Conservation (phyloP, 2,329 filamentous ascomycete species). For the Exophiala sp. region DNA sequence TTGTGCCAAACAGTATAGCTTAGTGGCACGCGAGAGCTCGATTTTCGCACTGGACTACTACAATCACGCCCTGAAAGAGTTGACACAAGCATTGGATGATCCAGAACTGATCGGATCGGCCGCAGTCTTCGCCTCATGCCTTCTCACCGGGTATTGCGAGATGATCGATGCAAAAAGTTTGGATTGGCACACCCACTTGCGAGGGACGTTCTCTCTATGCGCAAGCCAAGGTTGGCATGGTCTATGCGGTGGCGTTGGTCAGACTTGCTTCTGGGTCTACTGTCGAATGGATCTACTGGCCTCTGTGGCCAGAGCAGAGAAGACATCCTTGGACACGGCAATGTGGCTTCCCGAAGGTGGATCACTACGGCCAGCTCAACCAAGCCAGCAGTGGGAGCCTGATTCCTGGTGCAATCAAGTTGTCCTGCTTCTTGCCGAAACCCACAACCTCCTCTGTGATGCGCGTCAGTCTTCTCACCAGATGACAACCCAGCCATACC, state of each 20-base stretch:
- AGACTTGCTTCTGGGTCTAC: slow-evolving; percentile 10
- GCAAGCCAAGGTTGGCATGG: slow-evolving; percentile 6
- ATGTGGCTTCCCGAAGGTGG: neutral
- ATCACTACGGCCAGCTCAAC: neutral
- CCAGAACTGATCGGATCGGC: neutral
- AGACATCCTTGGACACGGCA: neutral
- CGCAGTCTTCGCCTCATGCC: slow-evolving; percentile 6
- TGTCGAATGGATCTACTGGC: slow-evolving; percentile 5
- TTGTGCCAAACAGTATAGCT: slow-evolving; percentile 2
- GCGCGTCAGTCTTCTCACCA: neutral
- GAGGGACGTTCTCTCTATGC: slow-evolving; percentile 7
- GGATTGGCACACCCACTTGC: slow-evolving; percentile 4
- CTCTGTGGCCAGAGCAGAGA: neutral
- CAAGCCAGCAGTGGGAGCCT: neutral
- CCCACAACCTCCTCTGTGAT: slow-evolving; percentile 5
- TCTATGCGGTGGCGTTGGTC: neutral
- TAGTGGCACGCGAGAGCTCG: slow-evolving; percentile 3
- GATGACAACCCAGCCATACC: neutral
- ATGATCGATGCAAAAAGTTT: slow-evolving; percentile 3
- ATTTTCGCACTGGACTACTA: slow-evolving; percentile 1
- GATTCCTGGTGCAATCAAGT: slow-evolving; percentile 6
- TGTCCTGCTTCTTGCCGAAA: slow-evolving; percentile 2
- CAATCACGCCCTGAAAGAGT: slow-evolving; percentile 1
- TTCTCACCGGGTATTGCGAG: slow-evolving; percentile 2
- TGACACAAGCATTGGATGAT: slow-evolving; percentile 7